Base-by-base conservation (phyloP, 2,329 filamentous ascomycete species). In the Sporothrix sp. region DNA sequence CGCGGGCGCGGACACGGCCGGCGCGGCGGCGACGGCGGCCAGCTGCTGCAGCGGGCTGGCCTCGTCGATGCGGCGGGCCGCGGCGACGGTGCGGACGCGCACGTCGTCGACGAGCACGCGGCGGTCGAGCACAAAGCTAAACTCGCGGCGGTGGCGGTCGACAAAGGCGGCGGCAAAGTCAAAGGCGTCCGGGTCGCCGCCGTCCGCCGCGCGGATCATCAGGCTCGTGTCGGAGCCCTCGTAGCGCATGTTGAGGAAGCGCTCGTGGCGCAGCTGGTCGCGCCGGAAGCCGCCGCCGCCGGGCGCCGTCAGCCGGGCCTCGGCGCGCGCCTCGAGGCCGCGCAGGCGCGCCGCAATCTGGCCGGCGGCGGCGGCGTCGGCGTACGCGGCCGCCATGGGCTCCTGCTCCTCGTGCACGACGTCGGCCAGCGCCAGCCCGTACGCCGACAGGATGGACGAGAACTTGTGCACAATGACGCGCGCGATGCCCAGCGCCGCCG, bases 51-150 rank as follows among this genome's bases (percentile, higher is more conserved):
- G 5, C 38, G 35, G 20, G 36, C 35, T 11, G 27, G 36, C 27
- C 35, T 38, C 8, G 32, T 94, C n/a, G n/a, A n/a, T n/a, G n/a
- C n/a, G n/a, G n/a, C n/a, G n/a, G n/a, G n/a, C n/a, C n/a, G n/a
- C n/a, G 46, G 88, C 89, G 54, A 95, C 94, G 8, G 88, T 87
- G 50, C 90, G 76, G 3, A 90, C 86, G 36, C 90, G 82, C 3
- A 95, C 85, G 63, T 95, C 90, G 56, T 95, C 90, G 7, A 96
- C 76, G 40, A 95, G 89, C 49, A 95, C 86, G 57, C 95, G 86
- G 48, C 89, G 75, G 51, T 93, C 85, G 3, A 95, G 71, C 0
- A 85, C 93, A 61, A 96, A 96, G 0, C 88, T 88, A 62, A 95
- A 96, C 62, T 96, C 90, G 61, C 91, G 89, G 48, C 87, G 82